Base-by-base conservation (phyloP, 2,329 filamentous ascomycete species). In the Dothidotthia symphoricarpi region DNA sequence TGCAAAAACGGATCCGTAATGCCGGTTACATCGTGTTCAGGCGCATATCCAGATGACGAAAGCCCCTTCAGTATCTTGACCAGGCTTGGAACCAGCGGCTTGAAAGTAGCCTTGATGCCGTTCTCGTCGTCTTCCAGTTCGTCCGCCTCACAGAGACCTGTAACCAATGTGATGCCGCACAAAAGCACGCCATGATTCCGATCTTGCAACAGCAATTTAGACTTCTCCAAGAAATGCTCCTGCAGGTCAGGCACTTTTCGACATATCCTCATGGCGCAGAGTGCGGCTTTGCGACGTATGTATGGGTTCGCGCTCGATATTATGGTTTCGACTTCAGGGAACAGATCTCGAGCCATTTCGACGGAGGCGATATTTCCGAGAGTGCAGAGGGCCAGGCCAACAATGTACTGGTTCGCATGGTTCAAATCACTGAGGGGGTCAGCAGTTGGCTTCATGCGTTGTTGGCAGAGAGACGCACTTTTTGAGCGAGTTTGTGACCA, bases 251-350 rank as follows among this genome's bases (percentile, higher is more conserved):
- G 93, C 9, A 98, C 93, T 69, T 98, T 98, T 57, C 89, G 85
- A 72, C 90, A 96, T 76, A 98, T 96, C 52, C 90, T 82, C 93
- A 98, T 98, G 34, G 93, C 93, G 70, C 93, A 98, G n/a, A 98
- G 78, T 3, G 93, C 93, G 13, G 93, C 93, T 74, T 98, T 98
- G 55, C 93, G 82, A 56, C 93, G 81, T 63, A 98, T 96, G 66
- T 98, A 98, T n/a, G 93, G 93, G 67, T 98, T 98, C 36, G 89
- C 85, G 32, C 90, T 96, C 28, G 89, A 86, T 49, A 98, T 75
- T 32, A 97, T 82, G 45, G 80, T 87, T 69, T 98, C 94, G 66
- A 98, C 87, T 75, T 98, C 91, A 53, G 89, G 81, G 68, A 98
- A 98, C 14, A 98, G 75, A 70, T 98, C 93, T 75, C 93, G 80